phyloP scores from a whole-genome alignment of 768 basidiomycete genomes.

The Megacollybia marginata region DNA sequence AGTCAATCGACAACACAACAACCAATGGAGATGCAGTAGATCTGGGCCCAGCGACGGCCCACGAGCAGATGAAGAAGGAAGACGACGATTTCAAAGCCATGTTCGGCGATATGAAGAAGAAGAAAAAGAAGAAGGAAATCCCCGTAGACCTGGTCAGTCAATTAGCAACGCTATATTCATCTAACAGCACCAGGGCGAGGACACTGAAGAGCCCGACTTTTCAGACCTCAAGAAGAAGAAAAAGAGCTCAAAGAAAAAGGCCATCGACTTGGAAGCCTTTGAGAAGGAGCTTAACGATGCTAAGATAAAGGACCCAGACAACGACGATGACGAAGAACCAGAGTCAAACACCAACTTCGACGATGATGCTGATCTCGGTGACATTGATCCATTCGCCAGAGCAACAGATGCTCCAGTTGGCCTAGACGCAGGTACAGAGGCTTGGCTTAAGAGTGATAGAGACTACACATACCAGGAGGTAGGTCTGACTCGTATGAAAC shows the following conservation, averaged over 20 bases:
- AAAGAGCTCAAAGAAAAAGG: conserved; percentile 76
- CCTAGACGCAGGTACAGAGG: conserved; percentile 70
- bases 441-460: conserved; percentile 89
- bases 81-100: conserved; percentile 76
- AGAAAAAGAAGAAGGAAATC: conserved; percentile 91
- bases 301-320: conserved; percentile 48
- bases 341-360: conserved; percentile 57
- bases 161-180: conserved; percentile 3
- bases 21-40: conserved; percentile 68
- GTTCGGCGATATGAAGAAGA: conserved; percentile 88
- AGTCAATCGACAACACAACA: conserved; percentile 62
- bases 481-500: conserved; percentile 10
- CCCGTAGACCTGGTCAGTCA: conserved; percentile 68
- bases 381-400: conserved; percentile 80
- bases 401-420: conserved; percentile 45
- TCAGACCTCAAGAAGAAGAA: conserved; percentile 97
- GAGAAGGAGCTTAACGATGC: conserved; percentile 83
- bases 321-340: conserved; percentile 50
- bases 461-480: conserved; percentile 97
- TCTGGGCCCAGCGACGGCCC: conserved; percentile 67
- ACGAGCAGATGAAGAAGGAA: conserved; percentile 66
- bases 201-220: conserved; percentile 82
- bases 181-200: conserved; percentile 43
- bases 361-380: conserved; percentile 77
- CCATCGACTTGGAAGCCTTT: conserved; percentile 87